Evolutionary conservation across 805 yeast species (phyloP), one percentile per base, ranked within the genome.

Genomic region (Ogataea ganodermae): DNA sequence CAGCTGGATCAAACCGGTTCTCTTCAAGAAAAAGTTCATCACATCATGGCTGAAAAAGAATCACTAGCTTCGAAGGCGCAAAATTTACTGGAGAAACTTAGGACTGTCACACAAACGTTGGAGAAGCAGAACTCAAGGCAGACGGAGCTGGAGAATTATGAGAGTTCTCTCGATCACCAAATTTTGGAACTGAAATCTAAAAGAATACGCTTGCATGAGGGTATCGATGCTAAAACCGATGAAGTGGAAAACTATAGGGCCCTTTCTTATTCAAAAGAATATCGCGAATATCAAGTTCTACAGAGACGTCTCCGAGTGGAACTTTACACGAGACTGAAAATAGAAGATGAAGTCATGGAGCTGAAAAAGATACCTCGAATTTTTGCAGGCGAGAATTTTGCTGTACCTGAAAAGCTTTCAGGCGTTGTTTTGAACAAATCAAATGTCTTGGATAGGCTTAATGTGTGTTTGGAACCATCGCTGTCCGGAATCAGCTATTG

Each of bases 291-390:
- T 41, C 17, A 35, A 4, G 27, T 35, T 1, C 13, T 51, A 2
- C 44, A 45, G 21, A 26, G 37, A 5, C 46, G 48, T 13, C 44
- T 49, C 3, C 13, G 46, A 6, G 10, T 14, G 2, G 65, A 62
- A 37, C 35, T 26, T n/a, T 49, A 50, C 30, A 50, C 58, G 18
- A 45, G 63, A 30, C n/a, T 53, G 20, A 58, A 56, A 31, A 51
- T 59, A 10, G 60, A 62, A 36, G 48, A 59, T 32, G 60, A 61
- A 39, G 43, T 58, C 10, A 36, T 44, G 44, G 58, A 58, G 27
- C 18, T 59, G 13, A 45, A 59, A 20, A 52, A 49, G 13, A 39
- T 35, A 10, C 50, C 56, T 1, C 52, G 58, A n/a, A n/a, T 60
- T 4, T 24, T 49, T 10, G 44, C 46, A 14, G 32, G 45, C 9